Evolutionary conservation across 2,329 filamentous ascomycete species (phyloP).

Genomic region (Diaporthe aspalathi): DNA sequence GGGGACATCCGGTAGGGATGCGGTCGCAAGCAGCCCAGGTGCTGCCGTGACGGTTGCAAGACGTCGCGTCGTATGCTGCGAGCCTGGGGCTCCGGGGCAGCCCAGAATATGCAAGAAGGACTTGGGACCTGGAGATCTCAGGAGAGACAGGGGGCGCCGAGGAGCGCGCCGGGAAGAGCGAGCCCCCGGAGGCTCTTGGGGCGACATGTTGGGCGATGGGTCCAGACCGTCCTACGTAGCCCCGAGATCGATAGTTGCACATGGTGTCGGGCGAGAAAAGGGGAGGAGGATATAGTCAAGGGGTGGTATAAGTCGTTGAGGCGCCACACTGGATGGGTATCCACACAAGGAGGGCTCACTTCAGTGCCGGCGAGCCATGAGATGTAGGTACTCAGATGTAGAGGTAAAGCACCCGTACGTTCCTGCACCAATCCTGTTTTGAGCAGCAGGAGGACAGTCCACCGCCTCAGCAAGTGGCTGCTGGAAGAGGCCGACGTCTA

Average conservation of each 20-base stretch:
- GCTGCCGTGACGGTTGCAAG: not conserved
- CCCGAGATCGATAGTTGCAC: not conserved
- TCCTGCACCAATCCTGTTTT: not conserved
- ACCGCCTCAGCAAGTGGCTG: no score
- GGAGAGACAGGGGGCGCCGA: not conserved
- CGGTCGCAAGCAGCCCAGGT: slow-evolving; percentile 16
- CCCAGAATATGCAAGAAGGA: not conserved
- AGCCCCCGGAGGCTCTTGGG: no score
- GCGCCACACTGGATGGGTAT: slow-evolving; percentile 14
- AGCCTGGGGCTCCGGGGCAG: not conserved
- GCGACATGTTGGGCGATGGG: no score
- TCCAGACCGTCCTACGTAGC: slow-evolving; percentile 10
- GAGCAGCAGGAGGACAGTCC: slow-evolving; percentile 3
- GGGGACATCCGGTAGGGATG: not conserved
- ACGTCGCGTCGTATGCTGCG: not conserved
- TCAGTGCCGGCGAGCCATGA: not conserved
- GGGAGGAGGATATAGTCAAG: slow-evolving; percentile 1
- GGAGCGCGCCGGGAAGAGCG: no score
- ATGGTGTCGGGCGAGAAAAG: not conserved
- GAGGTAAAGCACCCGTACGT: not conserved
- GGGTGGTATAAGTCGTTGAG: slow-evolving; percentile 21
- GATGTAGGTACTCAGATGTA: not conserved
- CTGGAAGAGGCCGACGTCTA: slow-evolving; percentile 7
- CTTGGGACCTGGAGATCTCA: not conserved
- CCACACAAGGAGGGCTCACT: not conserved